Percentiles rank a stretch among this genome's conserved stretches.
phyloP scores from a whole-genome alignment of 371 early-diverging fungal genomes.

The Batrachochytrium dendrobatidis region DNA sequence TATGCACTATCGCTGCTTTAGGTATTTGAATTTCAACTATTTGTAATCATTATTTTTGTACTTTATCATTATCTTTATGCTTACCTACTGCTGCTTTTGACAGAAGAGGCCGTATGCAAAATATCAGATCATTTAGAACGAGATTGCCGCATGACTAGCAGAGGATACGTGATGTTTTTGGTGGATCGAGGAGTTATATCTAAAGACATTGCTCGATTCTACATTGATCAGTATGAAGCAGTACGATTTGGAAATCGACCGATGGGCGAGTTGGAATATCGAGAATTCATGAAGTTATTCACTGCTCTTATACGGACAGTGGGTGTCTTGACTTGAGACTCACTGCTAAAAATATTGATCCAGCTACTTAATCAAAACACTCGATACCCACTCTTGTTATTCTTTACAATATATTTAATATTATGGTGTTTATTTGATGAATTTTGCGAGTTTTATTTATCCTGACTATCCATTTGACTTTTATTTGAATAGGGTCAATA shows the following conservation, averaged over 20 bases:
- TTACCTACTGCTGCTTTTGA: neutral
- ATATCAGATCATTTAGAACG: constrained; percentile 4
- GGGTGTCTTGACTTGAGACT: too few relatives aligned
- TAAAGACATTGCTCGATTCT: constrained; percentile 10
- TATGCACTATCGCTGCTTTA: constrained; percentile 55
- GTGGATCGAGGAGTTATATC: constrained; percentile 1
- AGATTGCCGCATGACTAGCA: neutral
- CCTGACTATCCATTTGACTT: too few relatives aligned
- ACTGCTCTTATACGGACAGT: constrained; percentile 17
- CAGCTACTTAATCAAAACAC: too few relatives aligned
- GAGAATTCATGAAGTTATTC: constrained; percentile 30
- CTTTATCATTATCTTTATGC: neutral
- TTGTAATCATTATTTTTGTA: neutral
- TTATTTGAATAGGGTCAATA: too few relatives aligned
- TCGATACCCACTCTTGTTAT: too few relatives aligned
- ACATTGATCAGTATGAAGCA: constrained; percentile 17
- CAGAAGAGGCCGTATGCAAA: constrained; percentile 2
- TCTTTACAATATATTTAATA: too few relatives aligned
- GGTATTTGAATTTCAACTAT: constrained; percentile 16
- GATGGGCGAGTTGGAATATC: constrained; percentile 18
- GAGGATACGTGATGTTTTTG: constrained; percentile 8
- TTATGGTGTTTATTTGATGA: too few relatives aligned
- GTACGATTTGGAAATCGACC: constrained; percentile 15
- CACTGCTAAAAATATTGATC: too few relatives aligned
- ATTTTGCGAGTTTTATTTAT: too few relatives aligned